These are phyloP conservation scores for Fusarium sp. DNA, from an alignment of 2,329 filamentous ascomycete genomes.

Conservation along the genomic window DNA sequence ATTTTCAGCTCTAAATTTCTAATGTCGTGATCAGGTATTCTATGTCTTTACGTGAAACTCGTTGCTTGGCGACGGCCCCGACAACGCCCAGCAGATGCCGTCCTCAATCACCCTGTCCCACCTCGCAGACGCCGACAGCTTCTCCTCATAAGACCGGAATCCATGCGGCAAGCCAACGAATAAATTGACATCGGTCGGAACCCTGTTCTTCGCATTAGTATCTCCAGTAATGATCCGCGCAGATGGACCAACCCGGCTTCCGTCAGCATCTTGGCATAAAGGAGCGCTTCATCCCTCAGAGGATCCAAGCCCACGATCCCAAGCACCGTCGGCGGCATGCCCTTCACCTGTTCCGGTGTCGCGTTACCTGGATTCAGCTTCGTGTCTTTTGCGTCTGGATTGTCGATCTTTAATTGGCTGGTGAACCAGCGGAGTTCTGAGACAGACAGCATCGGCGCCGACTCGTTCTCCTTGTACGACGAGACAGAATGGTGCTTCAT, in stretches of 20 bases:
- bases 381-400: constrained; percentile 50
- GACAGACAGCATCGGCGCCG: constrained; percentile 65
- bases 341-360: constrained; percentile 53
- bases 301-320: constrained; percentile 64
- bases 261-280: constrained; percentile 61
- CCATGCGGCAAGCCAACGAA: constrained; percentile 70
- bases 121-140: constrained; percentile 54
- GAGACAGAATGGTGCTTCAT: constrained; percentile 59
- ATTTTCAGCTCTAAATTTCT: not conserved
- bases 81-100: constrained; percentile 59
- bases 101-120: constrained; percentile 62
- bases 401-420: constrained; percentile 47
- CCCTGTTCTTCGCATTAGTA: constrained; percentile 48
- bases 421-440: constrained; percentile 42
- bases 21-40: too few species aligned
- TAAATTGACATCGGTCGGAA: constrained; percentile 64
- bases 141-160: constrained; percentile 59
- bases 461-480: constrained; percentile 61
- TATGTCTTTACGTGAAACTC: constrained; percentile 26
- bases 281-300: constrained; percentile 64
- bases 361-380: constrained; percentile 56
- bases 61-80: constrained; percentile 7
- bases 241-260: constrained; percentile 59
- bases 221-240: not conserved
- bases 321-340: constrained; percentile 62